Conservation (phyloP, 2,329 filamentous ascomycete species). For the Trichophyton schoenleinii region DNA sequence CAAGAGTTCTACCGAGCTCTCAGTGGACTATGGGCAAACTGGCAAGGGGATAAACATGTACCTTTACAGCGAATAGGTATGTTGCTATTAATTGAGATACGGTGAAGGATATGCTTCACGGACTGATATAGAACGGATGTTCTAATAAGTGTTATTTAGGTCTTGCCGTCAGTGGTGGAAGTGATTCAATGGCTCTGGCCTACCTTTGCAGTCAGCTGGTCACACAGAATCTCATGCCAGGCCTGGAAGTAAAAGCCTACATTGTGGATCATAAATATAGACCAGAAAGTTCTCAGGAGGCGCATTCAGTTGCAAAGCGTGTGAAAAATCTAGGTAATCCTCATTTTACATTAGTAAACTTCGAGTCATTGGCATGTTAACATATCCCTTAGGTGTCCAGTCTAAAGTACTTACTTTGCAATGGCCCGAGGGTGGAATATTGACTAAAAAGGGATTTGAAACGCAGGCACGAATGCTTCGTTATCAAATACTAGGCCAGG, state of each 20-base stretch:
- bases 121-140: not conserved
- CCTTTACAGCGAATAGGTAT: constrained; percentile 8
- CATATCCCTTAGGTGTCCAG: constrained; percentile 19
- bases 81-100: not conserved
- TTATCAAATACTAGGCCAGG: constrained; percentile 56
- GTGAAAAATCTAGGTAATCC: constrained; percentile 33
- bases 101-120: not conserved
- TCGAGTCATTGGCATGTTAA: constrained; percentile 4
- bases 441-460: constrained; percentile 55
- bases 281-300: constrained; percentile 43
- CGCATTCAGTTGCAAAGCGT: constrained; percentile 37
- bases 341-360: not conserved
- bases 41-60: constrained; percentile 31
- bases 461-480: constrained; percentile 59
- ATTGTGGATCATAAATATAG: constrained; percentile 51
- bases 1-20: constrained; percentile 40
- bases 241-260: constrained; percentile 38
- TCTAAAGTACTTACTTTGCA: constrained; percentile 32
- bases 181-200: constrained; percentile 95
- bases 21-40: constrained; percentile 22
- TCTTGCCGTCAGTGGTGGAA: constrained; percentile 79
- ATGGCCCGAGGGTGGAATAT: constrained; percentile 39
- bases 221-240: constrained; percentile 19
- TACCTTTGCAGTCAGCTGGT: constrained; percentile 49
- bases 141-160: constrained; percentile 33